These are phyloP conservation scores for Rhodotorula paludigena DNA, from an alignment of 768 basidiomycete genomes.

Conservation along the genomic window DNA sequence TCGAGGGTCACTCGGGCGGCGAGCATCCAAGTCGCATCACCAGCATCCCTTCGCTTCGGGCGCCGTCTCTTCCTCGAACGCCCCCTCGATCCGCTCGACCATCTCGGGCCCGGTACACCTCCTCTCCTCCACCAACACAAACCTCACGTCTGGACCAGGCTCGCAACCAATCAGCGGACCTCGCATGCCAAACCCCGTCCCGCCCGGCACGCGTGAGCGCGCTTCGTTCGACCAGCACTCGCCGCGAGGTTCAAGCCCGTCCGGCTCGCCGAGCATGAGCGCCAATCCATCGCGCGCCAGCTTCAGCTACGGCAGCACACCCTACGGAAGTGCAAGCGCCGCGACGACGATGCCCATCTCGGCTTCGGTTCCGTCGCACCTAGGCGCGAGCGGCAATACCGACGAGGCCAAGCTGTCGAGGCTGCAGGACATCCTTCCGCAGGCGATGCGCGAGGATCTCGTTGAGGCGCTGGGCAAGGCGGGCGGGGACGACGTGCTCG, in stretches of 20 bases:
- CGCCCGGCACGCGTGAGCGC: background rate
- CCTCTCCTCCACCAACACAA: background rate
- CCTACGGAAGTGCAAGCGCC: background rate
- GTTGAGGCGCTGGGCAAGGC: background rate
- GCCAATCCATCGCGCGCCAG: background rate
- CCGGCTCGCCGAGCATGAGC: background rate
- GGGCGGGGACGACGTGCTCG: slow-evolving; percentile 24
- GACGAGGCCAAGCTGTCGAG: slow-evolving; percentile 3
- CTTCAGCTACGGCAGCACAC: background rate
- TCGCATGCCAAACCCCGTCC: background rate
- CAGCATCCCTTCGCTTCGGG: background rate
- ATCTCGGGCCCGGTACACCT: slow-evolving; percentile 3
- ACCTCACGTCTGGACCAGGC: background rate
- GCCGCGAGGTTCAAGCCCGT: background rate
- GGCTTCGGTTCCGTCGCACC: background rate
- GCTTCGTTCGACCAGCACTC: slow-evolving; percentile 12
- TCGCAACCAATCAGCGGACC: background rate
- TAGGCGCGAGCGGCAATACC: background rate
- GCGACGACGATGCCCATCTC: too few species aligned
- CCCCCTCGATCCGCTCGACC: background rate
- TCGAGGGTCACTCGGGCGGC: background rate
- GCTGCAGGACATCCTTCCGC: slow-evolving; percentile 24
- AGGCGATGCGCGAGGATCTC: slow-evolving; percentile 11
- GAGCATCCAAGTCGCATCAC: background rate
- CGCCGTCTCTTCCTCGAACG: background rate